Evolutionary conservation across 495 filamentous ascomycete genomes (phyloP), one percentile per base, ranked within the genome.

Genomic region (Lasiosphaeriaceae sp.): DNA sequence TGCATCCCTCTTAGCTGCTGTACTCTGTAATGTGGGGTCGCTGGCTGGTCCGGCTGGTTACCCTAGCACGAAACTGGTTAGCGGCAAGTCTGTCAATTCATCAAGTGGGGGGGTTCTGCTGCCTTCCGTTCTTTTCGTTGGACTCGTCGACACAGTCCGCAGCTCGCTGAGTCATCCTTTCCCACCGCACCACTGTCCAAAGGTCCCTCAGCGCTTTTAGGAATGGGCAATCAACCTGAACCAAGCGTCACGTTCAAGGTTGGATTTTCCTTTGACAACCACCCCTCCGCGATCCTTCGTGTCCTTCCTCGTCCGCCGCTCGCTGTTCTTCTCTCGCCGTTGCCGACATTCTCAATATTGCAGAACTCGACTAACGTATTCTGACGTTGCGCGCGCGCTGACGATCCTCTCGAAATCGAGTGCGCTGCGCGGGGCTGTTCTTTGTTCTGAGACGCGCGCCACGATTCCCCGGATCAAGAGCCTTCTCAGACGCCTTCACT

Each of bases 401-500:
- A n/a, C 48, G 7, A 34, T 16, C 11, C 21, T 31, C 19, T n/a
- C n/a, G 14, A 16, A 29, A 19, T 47, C 46, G 50, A 53, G 51
- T 14, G 8, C 50, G 57, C 49, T 31, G 26, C 26, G 26, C 26
- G 26, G 26, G 26, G 26, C 59, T 63, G 59, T 58, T 63, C 62
- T 65, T 56, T 65, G 57, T 60, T 64, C 64, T 61, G 62, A 57
- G 59, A 56, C 50, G 47, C 17, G 37, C 44, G 23, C 56, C 35
- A 26, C 48, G 54, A 54, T 26, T 17, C 29, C 9, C 35, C 47
- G 24, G 23, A 54, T 50, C 57, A 34, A 34, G 44, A 22, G 22
- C 45, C 21, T 45, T 52, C 58, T 66, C 65, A 54, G 67, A 68
- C 65, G 60, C 69, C 69, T 72, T 72, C 20, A 63, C 67, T 72